phyloP scores from a whole-genome alignment of 1,284 basidiomycete genomes.

The Trichosporon coremiiforme region DNA sequence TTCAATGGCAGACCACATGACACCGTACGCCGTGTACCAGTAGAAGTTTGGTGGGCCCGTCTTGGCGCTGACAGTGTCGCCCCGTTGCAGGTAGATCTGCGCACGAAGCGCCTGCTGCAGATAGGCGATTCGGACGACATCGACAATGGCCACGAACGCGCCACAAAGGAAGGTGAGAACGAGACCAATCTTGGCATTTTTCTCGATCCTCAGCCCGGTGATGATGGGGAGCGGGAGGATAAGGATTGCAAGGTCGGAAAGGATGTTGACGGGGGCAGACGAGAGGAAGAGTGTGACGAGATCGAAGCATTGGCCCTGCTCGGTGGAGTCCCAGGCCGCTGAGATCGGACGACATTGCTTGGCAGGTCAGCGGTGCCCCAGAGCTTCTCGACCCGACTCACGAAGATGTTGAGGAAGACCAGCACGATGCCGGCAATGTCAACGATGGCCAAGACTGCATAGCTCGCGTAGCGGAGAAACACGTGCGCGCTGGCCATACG shows the following conservation, averaged over 20 bases:
- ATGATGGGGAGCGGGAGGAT: conserved; percentile 54
- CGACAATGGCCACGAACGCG: conserved; percentile 54
- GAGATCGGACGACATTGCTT: conserved; percentile 50
- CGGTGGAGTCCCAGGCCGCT: conserved; percentile 40
- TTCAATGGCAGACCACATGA: conserved; percentile 55
- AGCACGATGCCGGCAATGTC: conserved; percentile 50
- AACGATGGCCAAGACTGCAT: conserved; percentile 47
- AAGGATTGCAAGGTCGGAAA: conserved; percentile 55
- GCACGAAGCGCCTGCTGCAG: conserved; percentile 49
- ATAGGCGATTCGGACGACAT: conserved; percentile 53
- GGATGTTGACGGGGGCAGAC: conserved; percentile 53
- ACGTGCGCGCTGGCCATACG: conserved; percentile 53
- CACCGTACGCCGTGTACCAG: conserved; percentile 47
- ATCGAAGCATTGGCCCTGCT: conserved; percentile 46
- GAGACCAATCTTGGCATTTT: conserved; percentile 51
- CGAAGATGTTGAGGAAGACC: conserved; percentile 53
- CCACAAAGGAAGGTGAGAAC: conserved; percentile 54
- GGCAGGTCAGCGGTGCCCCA: neutral
- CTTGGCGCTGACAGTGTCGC: conserved; percentile 26
- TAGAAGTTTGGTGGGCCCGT: conserved; percentile 41
- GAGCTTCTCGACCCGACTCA: conserved; percentile 18
- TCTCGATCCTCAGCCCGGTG: conserved; percentile 52
- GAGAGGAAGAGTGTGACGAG: conserved; percentile 52
- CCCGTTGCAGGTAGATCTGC: conserved; percentile 21
- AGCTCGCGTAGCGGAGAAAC: conserved; percentile 50